These are phyloP conservation scores for Mycena pura DNA, from an alignment of 768 basidiomycete genomes.

Conservation along the genomic window DNA sequence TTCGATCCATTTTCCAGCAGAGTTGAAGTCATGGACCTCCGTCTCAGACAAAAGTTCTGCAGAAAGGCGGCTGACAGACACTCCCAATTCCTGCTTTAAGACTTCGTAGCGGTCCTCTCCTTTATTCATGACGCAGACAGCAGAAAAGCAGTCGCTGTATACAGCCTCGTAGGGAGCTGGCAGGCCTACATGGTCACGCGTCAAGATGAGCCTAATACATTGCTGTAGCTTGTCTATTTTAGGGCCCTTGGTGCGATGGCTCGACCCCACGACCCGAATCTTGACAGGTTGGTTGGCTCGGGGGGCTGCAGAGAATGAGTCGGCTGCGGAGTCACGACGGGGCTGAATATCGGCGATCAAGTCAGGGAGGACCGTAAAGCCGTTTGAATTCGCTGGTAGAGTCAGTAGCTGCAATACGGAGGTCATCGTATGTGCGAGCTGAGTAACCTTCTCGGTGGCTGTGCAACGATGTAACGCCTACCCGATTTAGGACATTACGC, in stretches of 20 bases:
- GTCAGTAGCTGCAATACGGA: conserved; percentile 13
- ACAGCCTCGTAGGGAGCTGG: conserved; percentile 63
- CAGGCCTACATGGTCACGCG: conserved; percentile 39
- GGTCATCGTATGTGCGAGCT: neutral
- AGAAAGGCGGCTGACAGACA: conserved; percentile 51
- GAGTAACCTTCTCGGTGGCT: neutral
- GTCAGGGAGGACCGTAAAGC: conserved; percentile 13
- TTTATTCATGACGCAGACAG: conserved; percentile 57
- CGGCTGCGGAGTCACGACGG: conserved; percentile 69
- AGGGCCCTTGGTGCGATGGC: conserved; percentile 28
- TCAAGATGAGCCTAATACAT: conserved; percentile 50
- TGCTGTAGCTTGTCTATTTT: conserved; percentile 37
- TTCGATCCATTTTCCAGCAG: conserved; percentile 60
- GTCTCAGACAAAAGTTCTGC: conserved; percentile 39
- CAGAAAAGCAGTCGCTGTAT: conserved; percentile 60
- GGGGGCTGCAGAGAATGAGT: conserved; percentile 67
- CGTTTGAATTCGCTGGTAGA: conserved; percentile 18
- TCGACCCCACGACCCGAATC: conserved; percentile 53
- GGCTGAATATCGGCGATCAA: conserved; percentile 33
- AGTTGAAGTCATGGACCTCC: conserved; percentile 20
- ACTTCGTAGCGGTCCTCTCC: conserved; percentile 56
- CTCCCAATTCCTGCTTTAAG: conserved; percentile 66
- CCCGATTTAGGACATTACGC: conserved; percentile 14
- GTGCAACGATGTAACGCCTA: neutral
- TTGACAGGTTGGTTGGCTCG: conserved; percentile 47